Evolutionary conservation across 2,329 filamentous ascomycete genomes (phyloP).

Genomic region (Cytospora leucostoma): DNA sequence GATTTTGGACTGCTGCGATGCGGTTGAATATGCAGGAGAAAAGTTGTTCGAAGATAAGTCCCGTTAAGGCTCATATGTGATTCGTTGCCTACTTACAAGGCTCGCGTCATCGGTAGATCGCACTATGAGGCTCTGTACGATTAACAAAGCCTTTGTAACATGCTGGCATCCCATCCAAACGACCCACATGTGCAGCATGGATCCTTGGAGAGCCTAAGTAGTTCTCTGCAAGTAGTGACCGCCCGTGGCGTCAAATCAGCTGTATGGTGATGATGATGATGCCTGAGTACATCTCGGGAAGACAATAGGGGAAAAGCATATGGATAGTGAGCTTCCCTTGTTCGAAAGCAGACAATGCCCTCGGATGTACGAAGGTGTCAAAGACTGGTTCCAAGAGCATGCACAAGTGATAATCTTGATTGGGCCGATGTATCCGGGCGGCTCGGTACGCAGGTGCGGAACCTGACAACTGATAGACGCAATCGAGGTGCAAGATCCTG

Average conservation of each 20-base stretch:
- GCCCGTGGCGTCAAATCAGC: background rate
- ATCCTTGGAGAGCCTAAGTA: slow-evolving; percentile 3
- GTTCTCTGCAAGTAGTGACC: background rate
- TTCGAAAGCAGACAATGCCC: background rate
- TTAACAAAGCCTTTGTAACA: background rate
- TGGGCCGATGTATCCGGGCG: slow-evolving; percentile 12
- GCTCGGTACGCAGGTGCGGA: slow-evolving; percentile 14
- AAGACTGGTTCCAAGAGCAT: background rate
- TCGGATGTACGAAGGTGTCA: background rate
- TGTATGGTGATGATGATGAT: background rate
- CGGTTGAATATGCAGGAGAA: background rate
- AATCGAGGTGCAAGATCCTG: slow-evolving; percentile 25
- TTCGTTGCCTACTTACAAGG: too few species aligned
- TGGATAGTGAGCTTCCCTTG: background rate
- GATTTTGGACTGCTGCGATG: background rate
- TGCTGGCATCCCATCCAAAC: background rate
- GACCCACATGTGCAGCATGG: background rate
- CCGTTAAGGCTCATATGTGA: background rate
- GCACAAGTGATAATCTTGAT: background rate
- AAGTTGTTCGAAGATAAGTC: background rate
- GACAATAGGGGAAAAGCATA: background rate
- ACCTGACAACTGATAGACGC: slow-evolving; percentile 24
- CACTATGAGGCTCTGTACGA: background rate
- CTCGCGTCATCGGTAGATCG: background rate
- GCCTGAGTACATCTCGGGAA: background rate